Percentiles rank a stretch among this genome's conserved stretches.
phyloP scores from a whole-genome alignment of 257 asterid species.

The Handroanthus guayacan region DNA sequence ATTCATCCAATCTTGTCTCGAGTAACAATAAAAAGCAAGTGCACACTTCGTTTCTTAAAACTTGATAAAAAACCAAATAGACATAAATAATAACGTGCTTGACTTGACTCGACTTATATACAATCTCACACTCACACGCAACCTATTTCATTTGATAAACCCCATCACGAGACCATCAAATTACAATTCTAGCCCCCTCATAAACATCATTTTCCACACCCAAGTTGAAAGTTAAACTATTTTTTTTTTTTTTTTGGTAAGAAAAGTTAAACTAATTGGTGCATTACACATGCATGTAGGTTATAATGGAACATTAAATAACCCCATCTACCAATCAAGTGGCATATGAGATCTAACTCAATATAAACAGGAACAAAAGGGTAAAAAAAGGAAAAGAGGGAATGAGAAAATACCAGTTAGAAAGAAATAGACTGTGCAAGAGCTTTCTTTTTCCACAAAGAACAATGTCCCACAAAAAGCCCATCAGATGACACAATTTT shows the following conservation, averaged over 20 bases:
- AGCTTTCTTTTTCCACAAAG: conserved; percentile 9
- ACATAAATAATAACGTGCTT: too few species aligned
- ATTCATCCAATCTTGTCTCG: too few species aligned
- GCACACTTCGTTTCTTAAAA: too few species aligned
- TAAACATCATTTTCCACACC: not conserved
- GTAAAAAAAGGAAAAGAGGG: conserved; percentile 1
- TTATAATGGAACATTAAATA: conserved; percentile 35
- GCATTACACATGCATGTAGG: conserved; percentile 2
- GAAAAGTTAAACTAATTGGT: not conserved
- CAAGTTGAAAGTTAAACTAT: too few species aligned
- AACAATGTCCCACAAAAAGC: conserved; percentile 6
- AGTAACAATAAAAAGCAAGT: too few species aligned
- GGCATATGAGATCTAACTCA: conserved; percentile 29
- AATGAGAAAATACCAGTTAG: not conserved
- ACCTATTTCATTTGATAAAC: conserved; percentile 18
- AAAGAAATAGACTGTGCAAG: conserved; percentile 15
- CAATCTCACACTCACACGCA: too few species aligned
- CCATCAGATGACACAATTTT: conserved; percentile 10
- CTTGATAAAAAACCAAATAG: too few species aligned
- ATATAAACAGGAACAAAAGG: conserved; percentile 29
- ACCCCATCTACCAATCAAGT: conserved; percentile 43
- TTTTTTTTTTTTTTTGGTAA: too few species aligned
- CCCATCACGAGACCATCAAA: not conserved
- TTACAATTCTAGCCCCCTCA: not conserved
- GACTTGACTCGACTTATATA: too few species aligned